Percentiles rank a stretch among this genome's conserved stretches.
phyloP scores from a whole-genome alignment of 169 alveolate genomes.

The Eimeria sp. region DNA sequence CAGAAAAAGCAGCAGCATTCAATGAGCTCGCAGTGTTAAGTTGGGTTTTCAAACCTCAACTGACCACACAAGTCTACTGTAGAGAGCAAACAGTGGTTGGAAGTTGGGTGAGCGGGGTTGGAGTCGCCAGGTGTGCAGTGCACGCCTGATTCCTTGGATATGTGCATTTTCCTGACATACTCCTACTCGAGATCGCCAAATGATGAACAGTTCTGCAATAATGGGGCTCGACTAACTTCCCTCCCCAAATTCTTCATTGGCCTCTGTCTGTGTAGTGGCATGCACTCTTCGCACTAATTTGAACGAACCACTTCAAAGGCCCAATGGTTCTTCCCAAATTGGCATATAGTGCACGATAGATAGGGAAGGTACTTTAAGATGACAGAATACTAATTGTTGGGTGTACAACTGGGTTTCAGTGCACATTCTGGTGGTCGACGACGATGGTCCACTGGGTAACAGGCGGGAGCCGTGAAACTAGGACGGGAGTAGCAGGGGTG shows the following conservation, averaged over 20 bases:
- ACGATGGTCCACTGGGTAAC: conserved; percentile 5
- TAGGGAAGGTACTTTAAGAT: background rate
- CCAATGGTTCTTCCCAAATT: background rate
- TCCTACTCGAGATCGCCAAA: background rate
- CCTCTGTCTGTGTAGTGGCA: background rate
- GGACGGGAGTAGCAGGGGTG: background rate
- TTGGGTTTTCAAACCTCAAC: no score
- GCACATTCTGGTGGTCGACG: background rate
- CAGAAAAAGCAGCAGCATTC: no score
- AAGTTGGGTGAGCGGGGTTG: background rate
- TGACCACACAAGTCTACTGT: no score
- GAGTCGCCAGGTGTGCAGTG: background rate
- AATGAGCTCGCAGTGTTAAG: no score
- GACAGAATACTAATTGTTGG: background rate
- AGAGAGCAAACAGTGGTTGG: no score
- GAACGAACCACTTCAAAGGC: background rate
- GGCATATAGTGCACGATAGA: background rate
- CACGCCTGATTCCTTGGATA: background rate
- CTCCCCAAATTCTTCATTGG: background rate
- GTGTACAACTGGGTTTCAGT: background rate
- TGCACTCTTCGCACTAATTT: background rate
- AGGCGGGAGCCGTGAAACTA: background rate
- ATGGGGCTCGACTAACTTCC: background rate
- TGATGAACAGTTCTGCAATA: background rate
- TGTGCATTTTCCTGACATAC: background rate